Evolutionary conservation across 148 eudicot genomes (phyloP).

Genomic region (Camellia sinensis): DNA sequence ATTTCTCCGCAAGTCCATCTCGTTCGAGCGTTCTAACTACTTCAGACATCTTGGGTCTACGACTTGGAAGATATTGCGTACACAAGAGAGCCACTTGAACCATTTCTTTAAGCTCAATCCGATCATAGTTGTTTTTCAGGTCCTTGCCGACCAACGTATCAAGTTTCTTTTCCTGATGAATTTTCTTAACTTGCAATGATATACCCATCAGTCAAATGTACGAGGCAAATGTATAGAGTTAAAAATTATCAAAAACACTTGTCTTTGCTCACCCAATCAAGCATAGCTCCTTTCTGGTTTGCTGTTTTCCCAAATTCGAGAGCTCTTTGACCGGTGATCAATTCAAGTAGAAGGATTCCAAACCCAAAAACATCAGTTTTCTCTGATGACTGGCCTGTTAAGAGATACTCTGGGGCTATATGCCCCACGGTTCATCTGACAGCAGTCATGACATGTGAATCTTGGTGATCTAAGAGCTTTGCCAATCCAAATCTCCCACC

Average conservation of each 20-base stretch:
- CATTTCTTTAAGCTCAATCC: conserved; percentile 84
- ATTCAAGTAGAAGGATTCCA: conserved; percentile 70
- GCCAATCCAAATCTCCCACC: conserved; percentile 90
- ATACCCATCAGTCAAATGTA: too few relatives aligned
- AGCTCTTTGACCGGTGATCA: conserved; percentile 83
- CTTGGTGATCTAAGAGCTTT: conserved; percentile 74
- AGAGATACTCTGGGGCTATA: conserved; percentile 80
- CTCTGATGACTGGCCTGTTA: conserved; percentile 86
- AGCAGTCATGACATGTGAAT: conserved; percentile 81
- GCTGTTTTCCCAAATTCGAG: conserved; percentile 78
- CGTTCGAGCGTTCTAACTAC: conserved; percentile 94
- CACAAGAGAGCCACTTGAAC: conserved; percentile 88
- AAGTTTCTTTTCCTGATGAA: conserved; percentile 79
- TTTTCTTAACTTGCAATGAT: conserved; percentile 63
- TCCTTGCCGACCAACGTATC: conserved; percentile 81
- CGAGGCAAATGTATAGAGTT: too few relatives aligned
- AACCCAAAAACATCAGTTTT: conserved; percentile 86
- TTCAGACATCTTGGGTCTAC: conserved; percentile 94
- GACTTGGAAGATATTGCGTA: conserved; percentile 76
- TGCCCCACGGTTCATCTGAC: conserved; percentile 83
- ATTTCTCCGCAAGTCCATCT: conserved; percentile 93
- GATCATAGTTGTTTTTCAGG: conserved; percentile 60
- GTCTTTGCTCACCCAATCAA: conserved; percentile 62
- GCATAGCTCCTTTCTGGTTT: conserved; percentile 77
- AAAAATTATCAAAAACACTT: too few relatives aligned